phyloP scores from a whole-genome alignment of 257 asterid genomes.

The Nicotiana sylvestris region DNA sequence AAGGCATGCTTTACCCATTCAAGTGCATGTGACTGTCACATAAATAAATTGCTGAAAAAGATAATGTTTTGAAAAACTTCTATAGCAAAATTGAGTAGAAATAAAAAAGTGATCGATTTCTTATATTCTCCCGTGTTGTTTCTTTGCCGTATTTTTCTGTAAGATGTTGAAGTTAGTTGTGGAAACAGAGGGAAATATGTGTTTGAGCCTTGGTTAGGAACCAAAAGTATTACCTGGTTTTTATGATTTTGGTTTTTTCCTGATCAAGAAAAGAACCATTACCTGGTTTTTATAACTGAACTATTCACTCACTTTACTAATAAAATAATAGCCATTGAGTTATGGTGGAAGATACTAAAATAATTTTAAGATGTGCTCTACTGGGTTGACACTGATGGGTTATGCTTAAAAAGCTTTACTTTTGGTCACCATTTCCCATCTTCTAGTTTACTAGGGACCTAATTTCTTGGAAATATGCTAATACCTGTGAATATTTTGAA shows the following conservation, averaged over 20 bases:
- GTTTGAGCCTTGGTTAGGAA: neutral
- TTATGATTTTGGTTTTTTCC: neutral
- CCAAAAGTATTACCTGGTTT: neutral
- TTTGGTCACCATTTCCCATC: neutral
- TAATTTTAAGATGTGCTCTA: neutral
- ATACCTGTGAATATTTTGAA: neutral
- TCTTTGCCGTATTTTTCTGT: neutral
- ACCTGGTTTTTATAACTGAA: neutral
- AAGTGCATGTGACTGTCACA: neutral
- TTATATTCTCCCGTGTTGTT: neutral
- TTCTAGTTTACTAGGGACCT: neutral
- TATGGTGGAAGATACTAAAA: neutral
- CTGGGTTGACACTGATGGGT: neutral
- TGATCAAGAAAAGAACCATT: neutral
- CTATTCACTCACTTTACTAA: neutral
- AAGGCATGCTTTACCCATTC: neutral
- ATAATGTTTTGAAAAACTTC: neutral
- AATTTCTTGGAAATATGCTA: neutral
- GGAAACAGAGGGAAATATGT: conserved; percentile 8
- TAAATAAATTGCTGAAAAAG: neutral
- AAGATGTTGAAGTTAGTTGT: neutral
- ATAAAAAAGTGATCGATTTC: neutral
- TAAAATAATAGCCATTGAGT: neutral
- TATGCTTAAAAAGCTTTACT: neutral
- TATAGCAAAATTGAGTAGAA: neutral